These are phyloP conservation scores for Daldinia grandis DNA, from an alignment of 495 filamentous ascomycete genomes.

Conservation along the genomic window DNA sequence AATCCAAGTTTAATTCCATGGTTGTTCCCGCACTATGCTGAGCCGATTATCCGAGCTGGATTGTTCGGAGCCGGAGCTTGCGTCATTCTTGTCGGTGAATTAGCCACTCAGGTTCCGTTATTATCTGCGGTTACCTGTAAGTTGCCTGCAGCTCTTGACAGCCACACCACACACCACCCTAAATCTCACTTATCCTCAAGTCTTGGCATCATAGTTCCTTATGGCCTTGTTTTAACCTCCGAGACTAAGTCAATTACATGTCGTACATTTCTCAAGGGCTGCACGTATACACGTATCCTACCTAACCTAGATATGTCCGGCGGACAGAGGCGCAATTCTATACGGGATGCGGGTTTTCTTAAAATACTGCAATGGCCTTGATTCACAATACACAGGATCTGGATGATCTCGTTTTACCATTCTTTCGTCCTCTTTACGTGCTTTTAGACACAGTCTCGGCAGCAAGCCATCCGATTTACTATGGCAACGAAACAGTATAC, in stretches of 20 bases:
- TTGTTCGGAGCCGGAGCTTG: conserved; percentile 26
- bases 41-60: conserved; percentile 35
- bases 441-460: not conserved
- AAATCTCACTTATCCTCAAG: conserved; percentile 27
- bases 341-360: conserved; percentile 6
- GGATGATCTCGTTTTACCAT: conserved; percentile 2
- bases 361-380: not conserved
- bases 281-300: not conserved
- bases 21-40: not conserved
- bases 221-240: conserved; percentile 38
- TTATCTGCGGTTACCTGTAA: conserved; percentile 2
- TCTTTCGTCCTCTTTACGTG: conserved; percentile 1
- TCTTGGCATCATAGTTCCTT: conserved; percentile 41
- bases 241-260: conserved; percentile 2
- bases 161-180: conserved; percentile 23
- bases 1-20: not conserved
- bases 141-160: not conserved
- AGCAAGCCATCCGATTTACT: not conserved
- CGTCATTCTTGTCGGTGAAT: conserved; percentile 31
- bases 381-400: not conserved
- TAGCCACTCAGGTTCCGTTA: conserved; percentile 7
- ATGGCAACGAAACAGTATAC: conserved; percentile 22
- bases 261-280: not conserved
- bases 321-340: not conserved
- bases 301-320: not conserved